A percentile compares a stretch with the other conserved stretches of the same genome.
These are phyloP conservation scores for Leccinum insolens DNA, from an alignment of 1,284 basidiomycete species.

Conservation along the genomic window DNA sequence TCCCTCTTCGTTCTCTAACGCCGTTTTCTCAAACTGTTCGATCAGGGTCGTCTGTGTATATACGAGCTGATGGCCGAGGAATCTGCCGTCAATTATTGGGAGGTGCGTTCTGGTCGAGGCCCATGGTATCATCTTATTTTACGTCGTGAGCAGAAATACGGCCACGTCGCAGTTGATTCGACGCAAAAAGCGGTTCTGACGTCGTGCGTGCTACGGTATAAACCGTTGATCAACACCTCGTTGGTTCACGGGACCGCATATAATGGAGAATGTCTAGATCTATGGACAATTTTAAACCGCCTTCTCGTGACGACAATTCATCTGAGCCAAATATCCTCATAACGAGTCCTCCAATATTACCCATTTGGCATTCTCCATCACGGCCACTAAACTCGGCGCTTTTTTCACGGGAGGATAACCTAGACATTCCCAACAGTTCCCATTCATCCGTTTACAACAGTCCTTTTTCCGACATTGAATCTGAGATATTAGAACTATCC, in stretches of 20 bases:
- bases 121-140: not conserved
- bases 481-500: conserved; percentile 29
- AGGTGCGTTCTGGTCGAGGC: conserved; percentile 54
- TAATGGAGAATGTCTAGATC: conserved; percentile 8
- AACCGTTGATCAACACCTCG: conserved; percentile 52
- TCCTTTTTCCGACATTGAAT: conserved; percentile 36
- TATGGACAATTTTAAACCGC: conserved; percentile 10
- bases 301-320: conserved; percentile 18
- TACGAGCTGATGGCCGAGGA: conserved; percentile 98
- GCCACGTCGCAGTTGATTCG: conserved; percentile 91
- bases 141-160: conserved; percentile 71
- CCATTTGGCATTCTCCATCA: conserved; percentile 19
- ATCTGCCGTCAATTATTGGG: conserved; percentile 97
- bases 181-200: conserved; percentile 91
- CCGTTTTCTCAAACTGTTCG: not conserved
- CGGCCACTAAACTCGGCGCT: conserved; percentile 22
- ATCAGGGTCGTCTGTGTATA: conserved; percentile 87
- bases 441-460: conserved; percentile 25
- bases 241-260: not conserved
- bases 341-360: conserved; percentile 27
- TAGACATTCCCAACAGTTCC: conserved; percentile 26
- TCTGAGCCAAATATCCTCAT: conserved; percentile 32
- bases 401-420: conserved; percentile 25
- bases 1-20: conserved; percentile 10
- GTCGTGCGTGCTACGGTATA: conserved; percentile 86